These are phyloP conservation scores for Funneliformis caledonium DNA, from an alignment of 371 early-diverging fungal genomes.

Conservation along the genomic window DNA sequence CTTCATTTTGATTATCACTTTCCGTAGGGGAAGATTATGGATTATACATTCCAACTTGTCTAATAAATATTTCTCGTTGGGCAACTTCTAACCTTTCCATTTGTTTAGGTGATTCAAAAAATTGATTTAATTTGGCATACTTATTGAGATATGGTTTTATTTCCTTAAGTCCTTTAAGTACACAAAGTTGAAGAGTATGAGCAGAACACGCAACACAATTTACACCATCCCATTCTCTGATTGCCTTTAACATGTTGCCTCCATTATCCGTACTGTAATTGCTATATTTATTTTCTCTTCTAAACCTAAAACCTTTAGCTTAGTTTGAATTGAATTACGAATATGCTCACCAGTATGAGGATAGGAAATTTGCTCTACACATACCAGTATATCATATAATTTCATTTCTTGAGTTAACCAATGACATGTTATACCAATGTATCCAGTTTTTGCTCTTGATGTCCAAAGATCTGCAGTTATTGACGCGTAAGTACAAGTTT, in stretches of 20 bases:
- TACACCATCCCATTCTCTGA: neutral
- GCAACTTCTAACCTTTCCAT: too few relatives aligned
- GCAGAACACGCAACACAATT: neutral
- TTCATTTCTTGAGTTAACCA: constrained; percentile 18
- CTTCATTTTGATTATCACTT: neutral
- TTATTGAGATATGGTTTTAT: neutral
- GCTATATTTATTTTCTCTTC: neutral
- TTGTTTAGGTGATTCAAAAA: neutral
- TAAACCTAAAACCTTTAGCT: neutral
- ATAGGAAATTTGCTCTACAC: constrained; percentile 7
- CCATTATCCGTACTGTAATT: too few relatives aligned
- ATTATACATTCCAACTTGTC: too few relatives aligned
- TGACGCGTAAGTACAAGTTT: neutral
- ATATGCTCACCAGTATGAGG: constrained; percentile 21
- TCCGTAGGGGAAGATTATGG: neutral
- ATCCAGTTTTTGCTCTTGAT: neutral
- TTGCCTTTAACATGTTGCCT: neutral
- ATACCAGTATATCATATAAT: neutral
- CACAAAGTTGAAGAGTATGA: constrained; percentile 9
- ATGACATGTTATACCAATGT: constrained; percentile 8
- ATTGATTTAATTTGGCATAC: neutral
- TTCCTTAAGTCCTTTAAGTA: neutral
- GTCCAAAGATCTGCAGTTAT: too few relatives aligned
- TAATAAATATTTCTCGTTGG: too few relatives aligned
- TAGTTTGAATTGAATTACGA: neutral